Conservation (phyloP, 495 filamentous ascomycete species). For the Podospora bellae-mahoneyi region DNA sequence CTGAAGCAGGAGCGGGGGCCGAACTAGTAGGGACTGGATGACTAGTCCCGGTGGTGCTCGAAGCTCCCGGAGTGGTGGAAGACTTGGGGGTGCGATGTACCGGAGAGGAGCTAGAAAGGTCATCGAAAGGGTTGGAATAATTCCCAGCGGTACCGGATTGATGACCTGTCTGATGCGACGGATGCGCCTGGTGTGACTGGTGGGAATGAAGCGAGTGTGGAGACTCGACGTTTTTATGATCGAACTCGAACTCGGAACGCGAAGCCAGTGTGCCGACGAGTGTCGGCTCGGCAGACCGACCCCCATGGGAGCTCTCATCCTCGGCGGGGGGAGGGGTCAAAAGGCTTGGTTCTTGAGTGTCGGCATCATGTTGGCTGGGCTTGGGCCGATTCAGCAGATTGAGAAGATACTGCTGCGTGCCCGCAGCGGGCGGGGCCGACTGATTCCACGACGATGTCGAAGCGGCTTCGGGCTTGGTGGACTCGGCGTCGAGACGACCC, state of each 20-base stretch:
- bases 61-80: slow-evolving; percentile 39
- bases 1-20: slow-evolving; percentile 21
- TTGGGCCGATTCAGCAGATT: slow-evolving; percentile 53
- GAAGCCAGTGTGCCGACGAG: slow-evolving; percentile 29
- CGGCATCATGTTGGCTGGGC: slow-evolving; percentile 47
- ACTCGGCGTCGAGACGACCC: slow-evolving; percentile 41
- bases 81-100: slow-evolving; percentile 41
- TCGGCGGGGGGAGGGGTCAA: slow-evolving; percentile 39
- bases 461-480: slow-evolving; percentile 36
- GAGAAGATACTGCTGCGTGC: slow-evolving; percentile 53
- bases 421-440: slow-evolving; percentile 37
- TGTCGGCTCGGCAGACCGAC: slow-evolving; percentile 28
- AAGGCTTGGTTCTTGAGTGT: slow-evolving; percentile 40
- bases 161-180: slow-evolving; percentile 24
- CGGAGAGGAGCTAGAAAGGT: slow-evolving; percentile 32
- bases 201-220: slow-evolving; percentile 40
- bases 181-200: slow-evolving; percentile 41
- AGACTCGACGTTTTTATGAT: slow-evolving; percentile 34
- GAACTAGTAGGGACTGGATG: slow-evolving; percentile 22
- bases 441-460: slow-evolving; percentile 38
- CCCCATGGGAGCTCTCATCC: slow-evolving; percentile 26
- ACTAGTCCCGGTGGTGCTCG: slow-evolving; percentile 24
- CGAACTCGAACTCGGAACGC: slow-evolving; percentile 38
- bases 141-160: slow-evolving; percentile 22
- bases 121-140: slow-evolving; percentile 36